These are phyloP conservation scores for Neoscytalidium dimidiatum DNA, from an alignment of 2,329 filamentous ascomycete species.

Conservation along the genomic window DNA sequence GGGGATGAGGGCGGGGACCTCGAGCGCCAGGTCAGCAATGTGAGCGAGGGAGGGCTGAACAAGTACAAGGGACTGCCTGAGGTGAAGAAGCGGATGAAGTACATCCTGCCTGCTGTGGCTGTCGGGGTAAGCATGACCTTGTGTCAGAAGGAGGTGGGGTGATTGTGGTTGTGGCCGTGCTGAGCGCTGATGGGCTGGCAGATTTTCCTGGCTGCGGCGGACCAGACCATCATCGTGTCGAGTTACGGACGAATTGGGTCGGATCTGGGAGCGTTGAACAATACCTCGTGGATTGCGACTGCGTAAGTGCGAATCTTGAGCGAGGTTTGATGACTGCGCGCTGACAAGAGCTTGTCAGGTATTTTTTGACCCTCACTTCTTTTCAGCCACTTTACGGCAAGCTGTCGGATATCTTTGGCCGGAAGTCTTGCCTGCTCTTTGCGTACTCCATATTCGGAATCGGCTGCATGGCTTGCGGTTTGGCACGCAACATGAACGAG, in stretches of 20 bases:
- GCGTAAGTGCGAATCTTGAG: constrained; percentile 35
- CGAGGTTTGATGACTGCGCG: not conserved
- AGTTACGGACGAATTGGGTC: constrained; percentile 77
- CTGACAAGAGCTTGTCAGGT: constrained; percentile 40
- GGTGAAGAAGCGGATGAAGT: constrained; percentile 53
- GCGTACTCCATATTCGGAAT: constrained; percentile 65
- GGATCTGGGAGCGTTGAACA: constrained; percentile 72
- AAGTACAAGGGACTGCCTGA: constrained; percentile 51
- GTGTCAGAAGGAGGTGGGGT: not conserved
- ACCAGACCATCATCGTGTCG: constrained; percentile 77
- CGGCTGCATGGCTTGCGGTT: constrained; percentile 64
- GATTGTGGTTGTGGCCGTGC: not conserved
- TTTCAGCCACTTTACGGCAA: constrained; percentile 77
- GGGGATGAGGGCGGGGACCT: constrained; percentile 33
- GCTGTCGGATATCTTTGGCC: constrained; percentile 69
- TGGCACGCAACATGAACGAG: constrained; percentile 65
- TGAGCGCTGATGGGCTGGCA: constrained; percentile 32
- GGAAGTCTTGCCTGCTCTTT: constrained; percentile 66
- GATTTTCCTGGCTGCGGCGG: constrained; percentile 72
- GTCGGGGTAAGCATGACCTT: constrained; percentile 56
- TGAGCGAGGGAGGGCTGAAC: constrained; percentile 24
- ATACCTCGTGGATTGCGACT: constrained; percentile 74
- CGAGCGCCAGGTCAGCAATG: constrained; percentile 37
- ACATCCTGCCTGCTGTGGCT: constrained; percentile 62
- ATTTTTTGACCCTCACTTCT: constrained; percentile 73